A percentile compares a stretch with the other conserved stretches of the same genome.
phyloP scores from a whole-genome alignment of 768 basidiomycete genomes.

The Neoboletus magnificus region DNA sequence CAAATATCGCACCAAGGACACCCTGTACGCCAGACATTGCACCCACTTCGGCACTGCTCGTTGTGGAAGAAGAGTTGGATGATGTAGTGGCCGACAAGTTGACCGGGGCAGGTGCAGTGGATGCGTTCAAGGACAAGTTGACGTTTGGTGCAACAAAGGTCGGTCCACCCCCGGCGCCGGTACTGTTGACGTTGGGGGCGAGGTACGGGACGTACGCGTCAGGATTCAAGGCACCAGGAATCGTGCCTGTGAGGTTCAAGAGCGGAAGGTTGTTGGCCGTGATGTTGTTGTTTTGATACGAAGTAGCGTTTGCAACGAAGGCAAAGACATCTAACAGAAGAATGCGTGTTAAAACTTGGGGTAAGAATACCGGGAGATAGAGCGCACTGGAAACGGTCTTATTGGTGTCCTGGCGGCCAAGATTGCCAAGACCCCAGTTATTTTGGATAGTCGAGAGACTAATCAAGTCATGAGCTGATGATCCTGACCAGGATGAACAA shows the following conservation, averaged over 20 bases:
- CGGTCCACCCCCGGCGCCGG: conserved; percentile 41
- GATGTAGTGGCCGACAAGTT: conserved; percentile 37
- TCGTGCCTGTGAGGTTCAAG: conserved; percentile 40
- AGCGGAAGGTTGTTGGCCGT: conserved; percentile 29
- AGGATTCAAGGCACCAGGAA: conserved; percentile 44
- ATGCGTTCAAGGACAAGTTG: conserved; percentile 35
- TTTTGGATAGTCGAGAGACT: conserved; percentile 51
- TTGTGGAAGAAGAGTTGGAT: neutral
- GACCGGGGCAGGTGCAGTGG: conserved; percentile 36
- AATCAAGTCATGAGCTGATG: neutral
- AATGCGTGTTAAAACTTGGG: neutral
- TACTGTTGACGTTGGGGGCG: conserved; percentile 39
- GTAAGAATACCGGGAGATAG: neutral
- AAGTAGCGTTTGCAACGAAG: conserved; percentile 46
- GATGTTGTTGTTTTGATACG: conserved; percentile 40
- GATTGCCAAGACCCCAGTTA: conserved; percentile 60
- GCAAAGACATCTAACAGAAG: conserved; percentile 45
- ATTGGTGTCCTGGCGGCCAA: conserved; percentile 58
- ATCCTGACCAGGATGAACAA: neutral
- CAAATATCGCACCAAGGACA: conserved; percentile 8
- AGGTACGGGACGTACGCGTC: conserved; percentile 40
- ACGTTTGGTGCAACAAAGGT: conserved; percentile 37
- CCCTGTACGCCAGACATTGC: conserved; percentile 2
- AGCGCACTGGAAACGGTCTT: conserved; percentile 30
- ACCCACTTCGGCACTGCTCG: neutral